Evolutionary conservation across 768 basidiomycete species (phyloP).

Genomic region (Russula virescens): DNA sequence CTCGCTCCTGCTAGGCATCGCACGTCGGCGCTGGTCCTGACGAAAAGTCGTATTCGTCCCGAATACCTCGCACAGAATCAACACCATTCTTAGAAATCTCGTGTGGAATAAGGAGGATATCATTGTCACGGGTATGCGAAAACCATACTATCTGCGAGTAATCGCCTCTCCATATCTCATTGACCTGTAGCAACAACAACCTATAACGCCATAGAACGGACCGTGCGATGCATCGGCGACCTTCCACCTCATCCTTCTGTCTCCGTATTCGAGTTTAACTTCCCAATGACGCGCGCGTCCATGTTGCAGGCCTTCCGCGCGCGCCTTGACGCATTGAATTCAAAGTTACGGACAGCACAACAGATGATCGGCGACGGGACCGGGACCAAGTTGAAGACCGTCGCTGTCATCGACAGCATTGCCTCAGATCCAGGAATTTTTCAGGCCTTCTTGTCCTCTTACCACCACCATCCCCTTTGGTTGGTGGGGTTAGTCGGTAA

Average conservation of each 20-base stretch:
- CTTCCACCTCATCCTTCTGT: constrained; percentile 46
- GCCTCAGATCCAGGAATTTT: no score
- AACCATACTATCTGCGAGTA: neutral
- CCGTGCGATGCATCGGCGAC: constrained; percentile 51
- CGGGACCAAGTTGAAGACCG: constrained; percentile 43
- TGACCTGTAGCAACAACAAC: constrained; percentile 45
- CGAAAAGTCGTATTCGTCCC: constrained; percentile 54
- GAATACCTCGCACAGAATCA: constrained; percentile 61
- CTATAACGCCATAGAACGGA: constrained; percentile 49
- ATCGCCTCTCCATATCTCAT: neutral
- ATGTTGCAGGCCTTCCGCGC: constrained; percentile 48
- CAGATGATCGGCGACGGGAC: constrained; percentile 22
- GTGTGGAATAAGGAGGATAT: constrained; percentile 63
- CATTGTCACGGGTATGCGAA: constrained; percentile 51
- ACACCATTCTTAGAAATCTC: constrained; percentile 62
- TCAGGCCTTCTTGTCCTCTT: no score
- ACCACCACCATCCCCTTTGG: no score
- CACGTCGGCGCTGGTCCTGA: constrained; percentile 46
- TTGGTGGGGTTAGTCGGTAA: no score
- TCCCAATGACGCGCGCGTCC: constrained; percentile 51
- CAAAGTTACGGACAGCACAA: constrained; percentile 9
- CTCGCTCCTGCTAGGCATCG: constrained; percentile 39
- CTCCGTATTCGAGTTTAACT: constrained; percentile 45
- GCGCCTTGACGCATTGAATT: constrained; percentile 33
- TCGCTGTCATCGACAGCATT: constrained; percentile 68